A percentile compares a stretch with the other conserved stretches of the same genome.
phyloP scores from a whole-genome alignment of 2,329 filamentous ascomycete genomes.

The Penicillium sp. region DNA sequence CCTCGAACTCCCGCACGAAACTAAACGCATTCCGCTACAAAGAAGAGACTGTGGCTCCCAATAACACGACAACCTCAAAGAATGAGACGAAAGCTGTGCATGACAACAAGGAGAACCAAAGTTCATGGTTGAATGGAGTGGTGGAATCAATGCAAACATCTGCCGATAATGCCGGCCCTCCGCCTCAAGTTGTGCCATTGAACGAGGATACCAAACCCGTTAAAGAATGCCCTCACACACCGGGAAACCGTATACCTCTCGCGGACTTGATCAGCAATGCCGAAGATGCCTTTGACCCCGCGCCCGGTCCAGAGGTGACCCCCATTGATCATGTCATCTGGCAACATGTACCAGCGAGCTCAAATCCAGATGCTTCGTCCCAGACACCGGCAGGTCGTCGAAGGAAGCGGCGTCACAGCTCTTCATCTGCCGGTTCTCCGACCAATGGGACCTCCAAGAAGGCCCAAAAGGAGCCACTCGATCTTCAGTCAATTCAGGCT shows the following conservation, averaged over 20 bases:
- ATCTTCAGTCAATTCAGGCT: constrained; percentile 64
- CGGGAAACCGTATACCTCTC: constrained; percentile 63
- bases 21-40: constrained; percentile 62
- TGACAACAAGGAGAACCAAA: constrained; percentile 55
- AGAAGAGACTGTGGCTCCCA: constrained; percentile 32
- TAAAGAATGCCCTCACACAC: constrained; percentile 61
- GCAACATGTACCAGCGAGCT: constrained; percentile 57
- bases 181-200: constrained; percentile 25
- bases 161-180: constrained; percentile 26
- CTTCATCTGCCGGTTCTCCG: constrained; percentile 74
- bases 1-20: constrained; percentile 60
- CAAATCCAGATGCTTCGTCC: constrained; percentile 54
- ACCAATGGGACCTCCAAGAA: constrained; percentile 50
- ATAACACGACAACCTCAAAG: constrained; percentile 32
- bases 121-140: constrained; percentile 45
- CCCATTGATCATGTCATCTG: constrained; percentile 68
- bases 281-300: constrained; percentile 60
- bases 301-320: constrained; percentile 56
- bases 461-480: constrained; percentile 54
- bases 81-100: constrained; percentile 35
- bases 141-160: constrained; percentile 33
- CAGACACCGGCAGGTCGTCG: constrained; percentile 53
- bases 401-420: constrained; percentile 74
- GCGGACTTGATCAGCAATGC: constrained; percentile 67
- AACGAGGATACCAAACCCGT: constrained; percentile 35